phyloP scores from a whole-genome alignment of 1,284 basidiomycete species.

The Apiotrichum brassicae region DNA sequence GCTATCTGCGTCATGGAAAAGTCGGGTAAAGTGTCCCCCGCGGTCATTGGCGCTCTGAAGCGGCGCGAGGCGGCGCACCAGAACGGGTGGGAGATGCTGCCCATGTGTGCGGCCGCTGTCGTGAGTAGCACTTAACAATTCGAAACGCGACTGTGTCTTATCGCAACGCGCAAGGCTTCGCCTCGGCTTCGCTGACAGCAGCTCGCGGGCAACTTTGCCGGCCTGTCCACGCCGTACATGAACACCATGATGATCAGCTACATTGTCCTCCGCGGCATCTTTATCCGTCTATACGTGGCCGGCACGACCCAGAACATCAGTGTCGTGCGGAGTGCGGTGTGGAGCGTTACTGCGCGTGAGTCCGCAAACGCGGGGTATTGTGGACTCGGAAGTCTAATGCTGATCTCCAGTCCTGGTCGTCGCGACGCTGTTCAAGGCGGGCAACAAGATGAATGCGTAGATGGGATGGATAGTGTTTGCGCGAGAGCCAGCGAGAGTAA shows the following conservation, averaged over 20 bases:
- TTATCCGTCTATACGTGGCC: conserved; percentile 31
- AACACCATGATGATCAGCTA: conserved; percentile 29
- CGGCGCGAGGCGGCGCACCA: conserved; percentile 31
- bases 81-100: conserved; percentile 33
- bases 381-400: not conserved
- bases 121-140: no score
- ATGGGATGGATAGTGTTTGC: not conserved
- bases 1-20: conserved; percentile 26
- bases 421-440: conserved; percentile 27
- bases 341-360: conserved; percentile 32
- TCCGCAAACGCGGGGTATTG: not conserved
- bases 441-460: conserved; percentile 18
- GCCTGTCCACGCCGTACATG: conserved; percentile 28
- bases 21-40: conserved; percentile 25
- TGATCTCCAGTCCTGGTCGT: conserved; percentile 22
- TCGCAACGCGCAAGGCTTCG: not conserved
- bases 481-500: no score
- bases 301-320: conserved; percentile 20
- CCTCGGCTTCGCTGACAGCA: conserved; percentile 7
- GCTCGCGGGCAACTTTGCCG: conserved; percentile 36
- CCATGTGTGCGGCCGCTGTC: conserved; percentile 25
- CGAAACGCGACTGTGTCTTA: no score
- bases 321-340: conserved; percentile 22
- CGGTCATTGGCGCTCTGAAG: conserved; percentile 22
- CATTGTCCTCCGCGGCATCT: conserved; percentile 26